Percentiles rank a stretch among this genome's conserved stretches.
phyloP scores from a whole-genome alignment of 2,329 filamentous ascomycete genomes.

The Neopestalotiopsis sp. region DNA sequence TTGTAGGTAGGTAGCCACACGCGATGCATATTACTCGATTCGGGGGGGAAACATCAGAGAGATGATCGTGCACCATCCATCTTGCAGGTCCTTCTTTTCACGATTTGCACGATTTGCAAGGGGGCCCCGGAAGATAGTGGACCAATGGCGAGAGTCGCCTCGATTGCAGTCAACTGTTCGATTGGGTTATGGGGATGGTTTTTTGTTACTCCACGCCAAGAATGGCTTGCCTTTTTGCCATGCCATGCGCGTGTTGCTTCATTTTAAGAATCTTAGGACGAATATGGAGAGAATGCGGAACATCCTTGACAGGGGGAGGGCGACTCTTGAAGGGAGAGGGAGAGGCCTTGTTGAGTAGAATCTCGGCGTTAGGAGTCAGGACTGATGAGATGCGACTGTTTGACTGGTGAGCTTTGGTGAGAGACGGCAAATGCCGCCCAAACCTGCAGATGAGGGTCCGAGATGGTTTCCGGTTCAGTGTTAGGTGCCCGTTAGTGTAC shows the following conservation, averaged over 20 bases:
- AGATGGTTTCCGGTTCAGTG: conserved; percentile 9
- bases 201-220: too few species aligned
- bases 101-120: neutral
- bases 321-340: too few species aligned
- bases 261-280: too few species aligned
- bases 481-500: conserved; percentile 7
- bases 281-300: too few species aligned
- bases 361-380: neutral
- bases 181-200: too few species aligned
- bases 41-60: neutral
- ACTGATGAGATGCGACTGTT: neutral
- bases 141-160: too few species aligned
- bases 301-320: too few species aligned
- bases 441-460: conserved; percentile 3
- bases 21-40: neutral
- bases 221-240: too few species aligned
- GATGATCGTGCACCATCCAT: neutral
- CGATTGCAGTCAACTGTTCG: too few species aligned
- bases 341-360: too few species aligned
- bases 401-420: neutral
- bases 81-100: neutral
- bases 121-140: too few species aligned
- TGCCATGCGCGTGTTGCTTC: too few species aligned
- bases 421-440: conserved; percentile 10
- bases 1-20: neutral